A percentile compares a stretch with the other conserved stretches of the same genome.
Conservation (phyloP, 495 filamentous ascomycete species). For the Tuber melanosporum region DNA sequence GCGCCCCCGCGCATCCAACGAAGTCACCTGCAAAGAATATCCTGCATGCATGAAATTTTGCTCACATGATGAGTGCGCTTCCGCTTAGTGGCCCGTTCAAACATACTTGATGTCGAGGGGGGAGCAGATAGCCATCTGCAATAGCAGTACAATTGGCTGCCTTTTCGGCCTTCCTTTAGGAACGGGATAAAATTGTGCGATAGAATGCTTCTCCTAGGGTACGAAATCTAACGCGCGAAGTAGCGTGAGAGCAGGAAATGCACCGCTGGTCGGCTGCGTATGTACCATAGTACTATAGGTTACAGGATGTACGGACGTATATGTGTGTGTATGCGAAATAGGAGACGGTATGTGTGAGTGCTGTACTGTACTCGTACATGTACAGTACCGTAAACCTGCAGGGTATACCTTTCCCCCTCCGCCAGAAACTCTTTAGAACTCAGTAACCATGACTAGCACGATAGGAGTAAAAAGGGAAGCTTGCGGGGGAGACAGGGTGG, state of each 20-base stretch:
- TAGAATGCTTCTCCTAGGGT: neutral
- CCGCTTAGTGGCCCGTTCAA: neutral
- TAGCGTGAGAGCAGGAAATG: neutral
- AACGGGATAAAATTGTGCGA: neutral
- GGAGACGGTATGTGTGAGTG: neutral
- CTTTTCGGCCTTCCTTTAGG: neutral
- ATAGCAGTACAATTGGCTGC: neutral
- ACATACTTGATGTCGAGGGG: neutral
- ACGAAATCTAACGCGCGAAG: neutral
- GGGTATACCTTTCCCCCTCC: neutral
- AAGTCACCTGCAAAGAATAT: constrained; percentile 40
- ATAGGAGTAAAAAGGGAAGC: neutral
- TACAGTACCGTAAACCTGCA: neutral
- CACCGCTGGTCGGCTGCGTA: neutral
- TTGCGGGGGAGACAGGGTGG: neutral
- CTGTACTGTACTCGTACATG: too few relatives aligned
- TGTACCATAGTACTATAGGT: neutral
- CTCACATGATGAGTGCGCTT: constrained; percentile 33
- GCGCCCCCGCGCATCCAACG: constrained; percentile 31
- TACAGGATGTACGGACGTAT: neutral
- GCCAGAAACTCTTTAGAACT: neutral
- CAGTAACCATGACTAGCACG: neutral
- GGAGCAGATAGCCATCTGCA: neutral
- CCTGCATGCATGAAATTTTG: constrained; percentile 39
- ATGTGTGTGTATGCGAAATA: neutral